Percentiles rank a stretch among this genome's conserved stretches.
Conservation (phyloP, 495 filamentous ascomycete genomes). For the Penicillium waksmanii region DNA sequence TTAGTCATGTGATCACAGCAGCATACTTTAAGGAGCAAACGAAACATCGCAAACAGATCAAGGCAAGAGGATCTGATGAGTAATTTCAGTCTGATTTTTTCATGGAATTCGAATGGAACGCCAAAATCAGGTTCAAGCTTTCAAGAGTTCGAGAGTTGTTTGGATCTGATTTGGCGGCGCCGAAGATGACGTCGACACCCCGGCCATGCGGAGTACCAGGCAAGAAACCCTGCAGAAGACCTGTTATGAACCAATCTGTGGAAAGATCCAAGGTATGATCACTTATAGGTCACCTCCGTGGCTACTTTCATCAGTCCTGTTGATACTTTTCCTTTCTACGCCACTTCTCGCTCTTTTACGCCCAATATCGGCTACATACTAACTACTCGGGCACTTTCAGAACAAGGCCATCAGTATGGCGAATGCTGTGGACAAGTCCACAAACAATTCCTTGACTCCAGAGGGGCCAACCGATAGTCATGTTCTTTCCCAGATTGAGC, state of each 20-base stretch:
- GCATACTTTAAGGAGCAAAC: not conserved
- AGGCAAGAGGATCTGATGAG: too few relatives aligned
- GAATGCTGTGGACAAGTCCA: not conserved
- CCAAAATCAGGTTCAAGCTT: not conserved
- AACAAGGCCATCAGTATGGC: not conserved
- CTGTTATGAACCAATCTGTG: not conserved
- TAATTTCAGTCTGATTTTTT: too few relatives aligned
- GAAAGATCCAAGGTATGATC: not conserved
- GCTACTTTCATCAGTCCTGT: not conserved
- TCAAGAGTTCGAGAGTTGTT: not conserved
- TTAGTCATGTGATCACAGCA: slow-evolving; percentile 20
- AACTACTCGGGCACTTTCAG: not conserved
- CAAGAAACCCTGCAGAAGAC: not conserved
- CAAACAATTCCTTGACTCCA: not conserved
- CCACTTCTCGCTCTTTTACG: not conserved
- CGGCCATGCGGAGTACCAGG: not conserved
- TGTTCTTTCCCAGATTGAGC: slow-evolving; percentile 48
- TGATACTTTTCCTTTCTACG: not conserved
- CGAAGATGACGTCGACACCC: slow-evolving; percentile 24
- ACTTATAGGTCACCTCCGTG: not conserved
- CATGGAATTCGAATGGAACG: not conserved
- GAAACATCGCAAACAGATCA: not conserved
- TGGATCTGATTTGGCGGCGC: not conserved
- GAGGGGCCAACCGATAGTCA: slow-evolving; percentile 52
- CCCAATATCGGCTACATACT: not conserved